phyloP scores from a whole-genome alignment of 495 filamentous ascomycete species.

The Neurospora sp. region DNA sequence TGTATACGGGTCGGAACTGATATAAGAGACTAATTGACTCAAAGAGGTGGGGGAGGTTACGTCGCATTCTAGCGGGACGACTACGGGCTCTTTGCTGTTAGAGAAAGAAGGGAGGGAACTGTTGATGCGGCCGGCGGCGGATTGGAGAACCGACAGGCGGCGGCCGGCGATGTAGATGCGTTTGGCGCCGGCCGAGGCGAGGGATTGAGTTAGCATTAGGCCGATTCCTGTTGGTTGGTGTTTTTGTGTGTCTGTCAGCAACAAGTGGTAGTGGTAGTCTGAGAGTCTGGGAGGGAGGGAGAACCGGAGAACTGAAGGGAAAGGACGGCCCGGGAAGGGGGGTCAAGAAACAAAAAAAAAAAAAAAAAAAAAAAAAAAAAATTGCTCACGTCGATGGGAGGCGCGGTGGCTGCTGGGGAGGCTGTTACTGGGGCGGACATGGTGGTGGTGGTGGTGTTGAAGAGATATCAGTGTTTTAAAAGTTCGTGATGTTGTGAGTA shows the following conservation, averaged over 20 bases:
- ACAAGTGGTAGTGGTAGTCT: too few species aligned
- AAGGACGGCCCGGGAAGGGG: too few species aligned
- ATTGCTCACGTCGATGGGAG: constrained; percentile 20
- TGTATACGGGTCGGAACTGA: constrained; percentile 25
- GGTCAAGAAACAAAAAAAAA: too few species aligned
- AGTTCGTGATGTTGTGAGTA: not conserved
- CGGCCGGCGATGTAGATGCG: constrained; percentile 69
- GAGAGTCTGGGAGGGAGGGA: too few species aligned
- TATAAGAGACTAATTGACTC: too few species aligned
- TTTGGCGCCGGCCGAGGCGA: constrained; percentile 46
- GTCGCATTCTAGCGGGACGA: constrained; percentile 53
- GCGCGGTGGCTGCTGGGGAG: not conserved
- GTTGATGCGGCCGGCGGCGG: constrained; percentile 31
- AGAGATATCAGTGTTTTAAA: not conserved
- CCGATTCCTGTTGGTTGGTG: constrained; percentile 45
- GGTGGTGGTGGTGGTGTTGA: not conserved
- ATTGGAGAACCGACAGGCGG: constrained; percentile 44
- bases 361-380: too few species aligned
- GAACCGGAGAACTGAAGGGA: too few species aligned
- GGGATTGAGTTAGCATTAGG: constrained; percentile 54
- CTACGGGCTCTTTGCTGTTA: constrained; percentile 14
- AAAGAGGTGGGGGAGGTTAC: constrained; percentile 48
- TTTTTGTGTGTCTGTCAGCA: too few species aligned
- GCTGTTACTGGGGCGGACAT: not conserved
- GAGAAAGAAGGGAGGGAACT: constrained; percentile 7